Evolutionary conservation across 441 rosid species (phyloP).

Genomic region (Eruca vesicaria): DNA sequence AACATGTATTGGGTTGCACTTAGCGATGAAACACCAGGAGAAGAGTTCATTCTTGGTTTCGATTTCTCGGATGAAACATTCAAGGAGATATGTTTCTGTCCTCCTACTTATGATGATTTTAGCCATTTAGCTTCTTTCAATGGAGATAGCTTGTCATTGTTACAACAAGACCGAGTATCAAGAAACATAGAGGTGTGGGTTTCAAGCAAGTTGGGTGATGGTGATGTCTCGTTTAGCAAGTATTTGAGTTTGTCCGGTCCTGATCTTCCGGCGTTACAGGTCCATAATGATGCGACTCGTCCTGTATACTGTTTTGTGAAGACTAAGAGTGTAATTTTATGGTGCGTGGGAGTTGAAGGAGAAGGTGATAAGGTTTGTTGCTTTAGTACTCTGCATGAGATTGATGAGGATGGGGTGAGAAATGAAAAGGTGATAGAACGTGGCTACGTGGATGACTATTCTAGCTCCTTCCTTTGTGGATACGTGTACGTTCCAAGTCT

Average conservation of each 20-base stretch:
- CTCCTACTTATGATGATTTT: background rate
- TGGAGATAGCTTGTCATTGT: too few species aligned
- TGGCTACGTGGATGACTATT: background rate
- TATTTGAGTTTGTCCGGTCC: background rate
- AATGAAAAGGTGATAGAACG: background rate
- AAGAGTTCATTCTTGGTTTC: background rate
- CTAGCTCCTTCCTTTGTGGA: background rate
- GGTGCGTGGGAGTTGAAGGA: background rate
- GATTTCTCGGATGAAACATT: background rate
- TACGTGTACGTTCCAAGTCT: slow-evolving; percentile 3
- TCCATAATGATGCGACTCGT: background rate
- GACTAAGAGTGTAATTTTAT: background rate
- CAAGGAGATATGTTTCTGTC: background rate
- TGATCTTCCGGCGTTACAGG: background rate
- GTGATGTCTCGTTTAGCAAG: background rate
- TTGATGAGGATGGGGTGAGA: background rate
- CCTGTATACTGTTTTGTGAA: background rate
- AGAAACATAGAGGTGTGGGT: background rate
- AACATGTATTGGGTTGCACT: background rate
- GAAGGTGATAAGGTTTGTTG: background rate
- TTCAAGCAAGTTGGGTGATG: background rate
- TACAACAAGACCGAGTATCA: too few species aligned
- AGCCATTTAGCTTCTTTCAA: background rate
- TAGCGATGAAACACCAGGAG: background rate
- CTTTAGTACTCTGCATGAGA: background rate